Conservation (phyloP, 73 alveolate species). For the Durusdinium trenchii region DNA sequence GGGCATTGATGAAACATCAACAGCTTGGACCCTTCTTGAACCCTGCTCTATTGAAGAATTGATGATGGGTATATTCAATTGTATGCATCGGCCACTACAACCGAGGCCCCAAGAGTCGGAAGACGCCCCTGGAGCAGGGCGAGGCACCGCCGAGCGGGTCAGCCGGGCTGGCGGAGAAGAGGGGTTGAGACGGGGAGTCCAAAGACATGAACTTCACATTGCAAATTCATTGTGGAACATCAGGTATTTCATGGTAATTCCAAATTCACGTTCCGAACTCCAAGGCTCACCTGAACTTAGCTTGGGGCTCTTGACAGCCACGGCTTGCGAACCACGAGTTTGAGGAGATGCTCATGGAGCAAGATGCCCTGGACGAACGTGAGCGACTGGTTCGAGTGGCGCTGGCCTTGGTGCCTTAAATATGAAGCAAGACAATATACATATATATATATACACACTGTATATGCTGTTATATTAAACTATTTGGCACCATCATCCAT, state of each 20-base stretch:
- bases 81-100: too few species aligned
- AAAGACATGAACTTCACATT: background rate
- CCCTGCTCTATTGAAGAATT: too few species aligned
- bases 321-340: background rate
- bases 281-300: background rate
- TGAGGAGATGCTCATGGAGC: constrained; percentile 71
- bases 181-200: background rate
- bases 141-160: constrained; percentile 14
- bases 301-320: background rate
- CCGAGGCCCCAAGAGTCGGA: constrained; percentile 61
- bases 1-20: too few species aligned
- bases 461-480: too few species aligned
- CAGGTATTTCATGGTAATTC: background rate
- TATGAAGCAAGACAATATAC: background rate
- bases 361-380: constrained; percentile 47
- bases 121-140: constrained; percentile 90
- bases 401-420: background rate
- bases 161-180: background rate
- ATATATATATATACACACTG: too few species aligned
- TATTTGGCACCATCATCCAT: background rate
- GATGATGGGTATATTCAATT: too few species aligned
- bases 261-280: background rate
- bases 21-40: too few species aligned
- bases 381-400: constrained; percentile 62
- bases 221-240: background rate